These are phyloP conservation scores for Verruconis gallopava DNA, from an alignment of 2,329 filamentous ascomycete species.

Conservation along the genomic window DNA sequence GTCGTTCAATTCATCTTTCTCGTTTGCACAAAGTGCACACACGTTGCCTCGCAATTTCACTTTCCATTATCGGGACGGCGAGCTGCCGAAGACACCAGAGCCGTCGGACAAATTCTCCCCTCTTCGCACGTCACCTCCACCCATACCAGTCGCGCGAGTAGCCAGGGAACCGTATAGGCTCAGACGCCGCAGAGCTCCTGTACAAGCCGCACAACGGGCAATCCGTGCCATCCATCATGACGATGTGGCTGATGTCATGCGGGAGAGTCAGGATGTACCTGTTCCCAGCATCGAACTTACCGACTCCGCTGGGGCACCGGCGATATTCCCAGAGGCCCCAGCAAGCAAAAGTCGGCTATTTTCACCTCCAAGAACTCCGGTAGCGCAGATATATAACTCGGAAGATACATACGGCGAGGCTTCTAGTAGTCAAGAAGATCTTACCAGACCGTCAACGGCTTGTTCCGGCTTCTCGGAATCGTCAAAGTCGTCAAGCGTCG, in stretches of 20 bases:
- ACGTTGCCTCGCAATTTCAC: conserved; percentile 38
- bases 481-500: conserved; percentile 44
- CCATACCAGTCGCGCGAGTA: neutral
- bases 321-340: neutral
- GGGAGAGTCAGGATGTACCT: conserved; percentile 17
- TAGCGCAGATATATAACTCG: conserved; percentile 22
- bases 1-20: neutral
- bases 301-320: conserved; percentile 14
- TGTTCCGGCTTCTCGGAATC: conserved; percentile 49
- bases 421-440: conserved; percentile 24
- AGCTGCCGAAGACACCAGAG: conserved; percentile 33
- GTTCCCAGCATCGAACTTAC: conserved; percentile 39
- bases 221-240: conserved; percentile 2
- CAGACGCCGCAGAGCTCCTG: neutral
- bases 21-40: conserved; percentile 7
- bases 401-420: conserved; percentile 2
- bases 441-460: conserved; percentile 43
- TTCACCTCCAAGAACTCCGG: conserved; percentile 37
- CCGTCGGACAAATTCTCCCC: conserved; percentile 20
- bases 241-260: neutral
- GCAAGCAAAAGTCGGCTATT: conserved; percentile 12
- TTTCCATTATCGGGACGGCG: conserved; percentile 34
- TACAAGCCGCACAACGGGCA: conserved; percentile 5
- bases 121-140: conserved; percentile 12
- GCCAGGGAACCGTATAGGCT: conserved; percentile 3